Evolutionary conservation across 306 rosid genomes (phyloP).

Genomic region (Sicyos edulis): DNA sequence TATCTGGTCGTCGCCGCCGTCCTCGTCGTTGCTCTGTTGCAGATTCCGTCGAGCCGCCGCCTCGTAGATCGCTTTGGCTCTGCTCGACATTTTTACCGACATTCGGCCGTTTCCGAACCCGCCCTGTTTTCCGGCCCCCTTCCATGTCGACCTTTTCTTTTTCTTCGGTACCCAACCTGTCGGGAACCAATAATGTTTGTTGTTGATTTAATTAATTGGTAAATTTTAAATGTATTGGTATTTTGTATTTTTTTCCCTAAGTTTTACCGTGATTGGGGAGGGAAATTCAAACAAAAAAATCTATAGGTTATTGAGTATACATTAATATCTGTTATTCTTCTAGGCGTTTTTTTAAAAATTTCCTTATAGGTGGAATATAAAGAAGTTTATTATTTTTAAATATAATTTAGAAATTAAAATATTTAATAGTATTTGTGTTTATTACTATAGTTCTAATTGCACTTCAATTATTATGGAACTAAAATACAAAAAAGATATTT

Average conservation of each 20-base stretch:
- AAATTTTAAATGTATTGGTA: too few species aligned
- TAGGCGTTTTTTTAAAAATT: too few species aligned
- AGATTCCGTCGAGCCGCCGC: slow-evolving; percentile 53
- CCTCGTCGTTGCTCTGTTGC: slow-evolving; percentile 26
- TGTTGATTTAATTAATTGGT: not conserved
- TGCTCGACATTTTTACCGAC: slow-evolving; percentile 63
- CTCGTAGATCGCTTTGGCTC: slow-evolving; percentile 49
- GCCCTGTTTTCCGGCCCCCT: slow-evolving; percentile 27
- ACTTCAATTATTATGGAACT: too few species aligned
- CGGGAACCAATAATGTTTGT: not conserved
- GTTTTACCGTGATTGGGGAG: too few species aligned
- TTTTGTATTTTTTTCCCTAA: too few species aligned
- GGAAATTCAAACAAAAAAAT: too few species aligned
- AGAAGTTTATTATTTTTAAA: not conserved
- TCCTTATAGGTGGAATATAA: not conserved
- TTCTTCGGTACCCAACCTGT: slow-evolving; percentile 51
- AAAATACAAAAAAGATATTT: not conserved
- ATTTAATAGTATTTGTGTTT: not conserved
- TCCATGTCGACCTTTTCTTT: slow-evolving; percentile 25
- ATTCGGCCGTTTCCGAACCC: slow-evolving; percentile 55
- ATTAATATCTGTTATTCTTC: too few species aligned
- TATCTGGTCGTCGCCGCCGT: slow-evolving; percentile 28
- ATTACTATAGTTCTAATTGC: too few species aligned
- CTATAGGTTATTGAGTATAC: too few species aligned
- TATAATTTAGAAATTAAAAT: not conserved